Evolutionary conservation across 441 rosid species (phyloP), one percentile per base, ranked within the genome.

Genomic region (Iberis amara): DNA sequence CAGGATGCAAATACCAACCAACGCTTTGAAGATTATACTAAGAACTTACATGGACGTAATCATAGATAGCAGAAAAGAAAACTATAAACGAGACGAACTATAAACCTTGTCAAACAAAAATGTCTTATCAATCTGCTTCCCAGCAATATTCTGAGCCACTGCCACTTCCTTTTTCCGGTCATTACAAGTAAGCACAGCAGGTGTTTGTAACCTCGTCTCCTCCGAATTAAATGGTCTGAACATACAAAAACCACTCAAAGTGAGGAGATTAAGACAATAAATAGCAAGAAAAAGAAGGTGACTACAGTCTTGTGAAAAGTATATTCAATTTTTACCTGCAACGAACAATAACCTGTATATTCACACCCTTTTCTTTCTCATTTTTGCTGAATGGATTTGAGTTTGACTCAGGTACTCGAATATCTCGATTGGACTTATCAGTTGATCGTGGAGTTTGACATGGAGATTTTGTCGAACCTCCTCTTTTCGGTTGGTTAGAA

Each of bases 341-440:
- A 55, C 99, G 97, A 69, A 89, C 77, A 26, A 92, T 80, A 32
- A 92, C 99, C 69, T 92, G 99, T 26, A 92, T 89, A 66, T 86
- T 92, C 12, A 92, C 99, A 30, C 97, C 97, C 73, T 92, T 92
- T 8, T 86, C 98, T 65, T 75, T 89, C 43, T 92, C 98, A 58
- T 77, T 77, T 70, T 80, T 88, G 50, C 62, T 73, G 61, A 56
- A 71, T 11, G 81, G 73, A 75, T 75, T 84, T 1, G 86, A 78
- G 39, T 88, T 67, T 3, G 76, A 68, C 32, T 89, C 97, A 15
- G 61, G 77, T 11, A 76, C 59, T 68, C 99, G 73, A 24, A 84
- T 84, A 80, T 89, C 97, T 67, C 97, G 79, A 21, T 56, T 67
- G 2, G 90, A 66, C 80, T 82, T 92, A 52, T 92, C 97, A 39